Percentiles rank a stretch among this genome's conserved stretches.
phyloP scores from a whole-genome alignment of 805 yeast genomes.

The Hemisphaericaspora nanyangensis region DNA sequence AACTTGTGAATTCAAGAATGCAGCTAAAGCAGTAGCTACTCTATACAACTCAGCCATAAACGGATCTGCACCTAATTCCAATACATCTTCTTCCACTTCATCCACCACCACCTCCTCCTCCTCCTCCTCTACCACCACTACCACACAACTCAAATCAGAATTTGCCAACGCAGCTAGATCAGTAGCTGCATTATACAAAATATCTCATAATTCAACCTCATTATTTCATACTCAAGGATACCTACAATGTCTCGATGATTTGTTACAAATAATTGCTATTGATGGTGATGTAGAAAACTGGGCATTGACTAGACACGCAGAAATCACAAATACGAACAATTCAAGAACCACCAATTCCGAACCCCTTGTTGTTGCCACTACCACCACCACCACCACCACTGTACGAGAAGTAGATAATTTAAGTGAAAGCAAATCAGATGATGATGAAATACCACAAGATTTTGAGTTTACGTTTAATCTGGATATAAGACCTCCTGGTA shows the following conservation, averaged over 20 bases:
- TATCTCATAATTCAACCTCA: conserved; percentile 51
- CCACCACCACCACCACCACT: neutral
- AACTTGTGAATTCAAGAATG: conserved; percentile 60
- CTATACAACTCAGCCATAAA: conserved; percentile 27
- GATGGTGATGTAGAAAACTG: conserved; percentile 50
- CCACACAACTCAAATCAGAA: conserved; percentile 18
- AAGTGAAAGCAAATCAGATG: neutral
- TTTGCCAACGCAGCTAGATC: conserved; percentile 41
- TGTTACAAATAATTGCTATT: conserved; percentile 37
- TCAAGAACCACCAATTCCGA: neutral
- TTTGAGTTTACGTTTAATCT: conserved; percentile 28
- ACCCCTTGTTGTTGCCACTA: no score
- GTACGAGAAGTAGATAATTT: neutral
- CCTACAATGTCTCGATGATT: conserved; percentile 56
- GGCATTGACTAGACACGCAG: conserved; percentile 47
- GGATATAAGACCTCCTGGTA: conserved; percentile 22
- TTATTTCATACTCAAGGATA: conserved; percentile 55
- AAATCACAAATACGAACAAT: conserved; percentile 15
- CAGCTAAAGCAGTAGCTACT: conserved; percentile 69
- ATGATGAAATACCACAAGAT: conserved; percentile 11
- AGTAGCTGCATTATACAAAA: conserved; percentile 51
- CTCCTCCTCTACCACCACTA: conserved; percentile 4
- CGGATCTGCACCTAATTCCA: conserved; percentile 8
- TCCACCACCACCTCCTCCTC: conserved; percentile 1
- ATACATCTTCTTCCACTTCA: neutral